Evolutionary conservation across 1,284 basidiomycete species (phyloP).

Genomic region (Inonotus obliquus): DNA sequence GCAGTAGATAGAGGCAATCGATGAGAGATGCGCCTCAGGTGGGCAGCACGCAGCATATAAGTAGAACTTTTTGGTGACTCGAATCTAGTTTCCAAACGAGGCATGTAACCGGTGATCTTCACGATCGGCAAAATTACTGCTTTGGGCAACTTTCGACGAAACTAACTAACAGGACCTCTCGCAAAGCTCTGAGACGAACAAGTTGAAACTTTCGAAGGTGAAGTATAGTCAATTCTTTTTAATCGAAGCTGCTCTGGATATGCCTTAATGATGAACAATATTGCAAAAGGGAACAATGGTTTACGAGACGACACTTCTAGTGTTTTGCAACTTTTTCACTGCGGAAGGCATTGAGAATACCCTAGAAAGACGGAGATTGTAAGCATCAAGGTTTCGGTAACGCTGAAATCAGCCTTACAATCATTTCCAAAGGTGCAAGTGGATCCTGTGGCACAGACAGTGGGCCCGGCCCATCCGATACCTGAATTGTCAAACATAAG

Average conservation of each 20-base stretch:
- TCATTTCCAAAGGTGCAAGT: constrained; percentile 9
- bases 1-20: constrained; percentile 9
- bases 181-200: too few species aligned
- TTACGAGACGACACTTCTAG: too few species aligned
- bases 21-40: constrained; percentile 7
- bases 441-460: constrained; percentile 10
- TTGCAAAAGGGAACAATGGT: too few species aligned
- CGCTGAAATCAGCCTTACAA: not conserved
- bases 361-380: not conserved
- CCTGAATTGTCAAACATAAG: not conserved
- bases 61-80: constrained; percentile 13
- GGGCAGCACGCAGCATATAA: constrained; percentile 16
- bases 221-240: too few species aligned
- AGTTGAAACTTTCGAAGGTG: too few species aligned
- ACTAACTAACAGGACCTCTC: not conserved
- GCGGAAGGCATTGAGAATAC: not conserved
- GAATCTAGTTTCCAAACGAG: constrained; percentile 5
- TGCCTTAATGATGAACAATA: too few species aligned
- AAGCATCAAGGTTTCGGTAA: not conserved
- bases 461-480: constrained; percentile 12
- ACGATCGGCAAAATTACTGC: not conserved
- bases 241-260: too few species aligned
- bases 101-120: not conserved
- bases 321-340: not conserved
- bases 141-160: not conserved